Evolutionary conservation across 352 stramenopile species (phyloP), one percentile per base, ranked within the genome.

Genomic region (Globisporangium irregulare): DNA sequence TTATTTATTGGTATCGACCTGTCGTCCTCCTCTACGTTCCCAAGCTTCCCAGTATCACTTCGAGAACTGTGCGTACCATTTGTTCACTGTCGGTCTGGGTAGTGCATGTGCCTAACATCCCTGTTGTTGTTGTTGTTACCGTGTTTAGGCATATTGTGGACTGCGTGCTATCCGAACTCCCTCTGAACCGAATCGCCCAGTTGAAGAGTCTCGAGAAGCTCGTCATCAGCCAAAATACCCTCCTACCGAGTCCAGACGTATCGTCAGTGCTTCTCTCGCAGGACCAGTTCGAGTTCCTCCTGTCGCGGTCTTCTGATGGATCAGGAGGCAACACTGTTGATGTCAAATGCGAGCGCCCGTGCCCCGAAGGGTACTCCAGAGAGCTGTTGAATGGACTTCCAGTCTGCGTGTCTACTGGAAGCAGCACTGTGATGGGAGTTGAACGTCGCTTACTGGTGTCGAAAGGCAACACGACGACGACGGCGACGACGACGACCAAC

Each of bases 1-100:
- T 43, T 73, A 70, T 78, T 83, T 73, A 74, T 76, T 67, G 76
- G 76, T 14, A 57, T 83, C 36, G 67, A 81, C 59, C 36, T 83
- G 51, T 64, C 67, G 1, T 65, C 73, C 43, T 10, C 67, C 2
- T 9, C 51, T 14, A 43, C 60, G 38, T 56, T 83, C 1, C 74
- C 74, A 3, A 29, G n/a, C 27, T 64, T 79, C 3, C 74, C 76
- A 7, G 7, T 18, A 1, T 74, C 72, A 18, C 61, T 83, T 14
- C 59, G 18, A 5, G 43, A 70, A 1, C 51, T 81, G 55, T 69
- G 63, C 24, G 64, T 54, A 20, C 22, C 20, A 24, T 20, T 14
- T 20, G 29, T 32, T 50, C 6, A 18, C 32, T 48, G 20, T 15
- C 2, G 27, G 34, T 18, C 15, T 20, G 5, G 29, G 9, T 18